phyloP scores from a whole-genome alignment of 2,329 filamentous ascomycete species.

The Corynespora cassiicola region DNA sequence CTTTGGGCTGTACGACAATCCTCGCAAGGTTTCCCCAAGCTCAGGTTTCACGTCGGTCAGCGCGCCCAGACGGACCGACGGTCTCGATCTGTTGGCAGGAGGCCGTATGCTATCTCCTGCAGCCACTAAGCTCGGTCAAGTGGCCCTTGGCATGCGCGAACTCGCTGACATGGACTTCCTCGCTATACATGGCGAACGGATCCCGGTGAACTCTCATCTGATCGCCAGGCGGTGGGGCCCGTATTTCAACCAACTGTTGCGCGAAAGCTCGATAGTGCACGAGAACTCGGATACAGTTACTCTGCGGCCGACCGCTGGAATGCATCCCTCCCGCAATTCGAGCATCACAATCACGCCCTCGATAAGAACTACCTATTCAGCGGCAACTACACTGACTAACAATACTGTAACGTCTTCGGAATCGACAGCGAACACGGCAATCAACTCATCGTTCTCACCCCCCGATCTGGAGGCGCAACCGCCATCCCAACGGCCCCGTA shows the following conservation, averaged over 20 bases:
- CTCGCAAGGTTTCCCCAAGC: constrained; percentile 76
- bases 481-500: constrained; percentile 75
- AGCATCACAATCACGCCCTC: constrained; percentile 83
- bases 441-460: constrained; percentile 53
- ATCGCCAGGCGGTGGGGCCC: constrained; percentile 90
- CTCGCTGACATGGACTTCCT: constrained; percentile 96
- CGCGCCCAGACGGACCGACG: constrained; percentile 65
- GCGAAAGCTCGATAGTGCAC: constrained; percentile 74
- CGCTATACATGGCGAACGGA: constrained; percentile 86
- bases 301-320: constrained; percentile 50
- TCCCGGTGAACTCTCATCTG: constrained; percentile 91
- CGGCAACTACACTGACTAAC: constrained; percentile 50
- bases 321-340: constrained; percentile 73
- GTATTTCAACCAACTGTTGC: constrained; percentile 90
- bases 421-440: constrained; percentile 49
- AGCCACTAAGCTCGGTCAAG: constrained; percentile 84
- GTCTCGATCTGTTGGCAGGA: constrained; percentile 66
- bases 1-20: constrained; percentile 97
- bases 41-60: constrained; percentile 88
- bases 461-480: constrained; percentile 61
- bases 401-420: constrained; percentile 43
- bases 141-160: constrained; percentile 80
- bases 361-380: constrained; percentile 58
- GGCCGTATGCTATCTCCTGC: constrained; percentile 78
- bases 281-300: constrained; percentile 75